Evolutionary conservation across 495 filamentous ascomycete species (phyloP).

Genomic region (Penicillium canariense): DNA sequence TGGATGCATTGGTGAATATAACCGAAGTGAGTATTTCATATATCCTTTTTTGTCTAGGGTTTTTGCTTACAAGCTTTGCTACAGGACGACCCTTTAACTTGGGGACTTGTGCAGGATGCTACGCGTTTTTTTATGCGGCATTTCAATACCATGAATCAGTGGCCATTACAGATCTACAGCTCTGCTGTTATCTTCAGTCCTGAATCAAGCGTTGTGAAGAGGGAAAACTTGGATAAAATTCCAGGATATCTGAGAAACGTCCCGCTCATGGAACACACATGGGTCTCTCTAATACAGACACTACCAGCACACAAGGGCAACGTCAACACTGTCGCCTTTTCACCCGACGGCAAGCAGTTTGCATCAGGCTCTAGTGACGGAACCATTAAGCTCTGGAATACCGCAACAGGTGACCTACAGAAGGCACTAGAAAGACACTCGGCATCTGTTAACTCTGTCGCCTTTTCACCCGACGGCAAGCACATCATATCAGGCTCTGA

Average conservation of each 20-base stretch:
- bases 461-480: not conserved
- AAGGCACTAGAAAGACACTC: not conserved
- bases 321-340: not conserved
- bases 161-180: constrained; percentile 20
- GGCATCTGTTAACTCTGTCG: not conserved
- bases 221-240: constrained; percentile 10
- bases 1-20: constrained; percentile 10
- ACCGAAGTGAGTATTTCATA: constrained; percentile 1
- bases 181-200: constrained; percentile 18
- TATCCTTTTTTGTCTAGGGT: not conserved
- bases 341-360: not conserved
- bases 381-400: constrained; percentile 21
- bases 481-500: not conserved
- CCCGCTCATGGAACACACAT: not conserved
- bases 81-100: not conserved
- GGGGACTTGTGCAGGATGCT: constrained; percentile 20
- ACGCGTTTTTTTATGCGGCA: constrained; percentile 23
- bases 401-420: not conserved
- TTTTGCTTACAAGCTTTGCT: not conserved
- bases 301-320: not conserved
- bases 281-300: not conserved
- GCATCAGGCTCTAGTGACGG: constrained; percentile 23
- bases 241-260: not conserved
- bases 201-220: constrained; percentile 13
- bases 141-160: constrained; percentile 13